Base-by-base conservation (phyloP, 495 filamentous ascomycete species). In the Trichocladium uniseriatum region DNA sequence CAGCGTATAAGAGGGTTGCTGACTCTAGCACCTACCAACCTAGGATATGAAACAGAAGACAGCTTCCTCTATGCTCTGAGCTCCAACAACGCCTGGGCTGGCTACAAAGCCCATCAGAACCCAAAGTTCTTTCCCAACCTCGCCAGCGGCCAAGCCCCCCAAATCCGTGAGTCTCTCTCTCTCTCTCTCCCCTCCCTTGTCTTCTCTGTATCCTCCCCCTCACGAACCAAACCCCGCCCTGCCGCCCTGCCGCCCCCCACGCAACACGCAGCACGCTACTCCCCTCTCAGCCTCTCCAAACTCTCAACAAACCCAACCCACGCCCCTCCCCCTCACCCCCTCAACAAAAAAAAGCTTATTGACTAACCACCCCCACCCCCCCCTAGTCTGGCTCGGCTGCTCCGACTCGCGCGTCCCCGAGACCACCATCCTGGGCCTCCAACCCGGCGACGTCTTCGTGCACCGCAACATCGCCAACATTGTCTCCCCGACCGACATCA, bases 391-490 rank as follows among this genome's bases (percentile, higher is more conserved):
- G 89, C 75, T 95, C 55, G 89, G 89, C 58, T 95, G 89, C 77
- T 86, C 87, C 53, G 89, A 95, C 74, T 86, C 83, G 16, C 85
- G 89, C 51, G 82, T 85, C 60, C 89, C 89, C 1, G 89, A 95
- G 64, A 94, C 89, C 10, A 89, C 83, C 47, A 71, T 95, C 56
- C 75, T 89, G 5, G 80, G 81, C 54, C 76, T 89, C 38, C 73
- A 88, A 51, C 89, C 89, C 4, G 89, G 89, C 55, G 88, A 95
- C 56, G 82, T 94, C 55, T 95, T 95, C 66, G 83, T 88, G 45
- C 89, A 94, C 75, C 86, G 89, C 64, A 95, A 95, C 74, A 92
- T 95, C 66, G 89, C 88, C 64, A 95, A 95, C 71, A 76, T 92
- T 66, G 65, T 95, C 43, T 80, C 82, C 48, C 72, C 83, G 11